A percentile compares a stretch with the other conserved stretches of the same genome.
These are phyloP conservation scores for Silene latifolia DNA, from an alignment of 148 eudicot species.

Conservation along the genomic window DNA sequence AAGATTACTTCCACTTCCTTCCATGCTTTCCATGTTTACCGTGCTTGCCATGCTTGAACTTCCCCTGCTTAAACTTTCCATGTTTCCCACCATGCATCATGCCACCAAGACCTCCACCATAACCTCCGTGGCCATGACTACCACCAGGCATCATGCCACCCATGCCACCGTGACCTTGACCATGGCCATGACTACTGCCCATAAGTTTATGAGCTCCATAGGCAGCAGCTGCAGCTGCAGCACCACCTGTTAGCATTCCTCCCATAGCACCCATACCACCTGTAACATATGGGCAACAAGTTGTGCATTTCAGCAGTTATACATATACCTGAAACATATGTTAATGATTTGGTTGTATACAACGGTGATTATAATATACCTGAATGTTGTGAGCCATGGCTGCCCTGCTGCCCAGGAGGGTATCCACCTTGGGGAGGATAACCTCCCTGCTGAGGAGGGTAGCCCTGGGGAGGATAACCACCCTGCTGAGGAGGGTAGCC, in stretches of 20 bases:
- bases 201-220: conserved; percentile 45
- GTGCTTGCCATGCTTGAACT: conserved; percentile 38
- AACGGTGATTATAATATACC: conserved; percentile 26
- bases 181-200: conserved; percentile 23
- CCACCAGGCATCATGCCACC: conserved; percentile 12
- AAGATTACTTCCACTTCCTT: conserved; percentile 68
- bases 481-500: conserved; percentile 28
- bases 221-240: conserved; percentile 61
- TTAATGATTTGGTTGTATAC: no score
- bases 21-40: conserved; percentile 37
- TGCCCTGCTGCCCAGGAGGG: conserved; percentile 35
- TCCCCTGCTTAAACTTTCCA: conserved; percentile 49
- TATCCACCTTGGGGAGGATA: conserved; percentile 47
- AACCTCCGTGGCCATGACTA: conserved; percentile 20
- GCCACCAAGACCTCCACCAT: conserved; percentile 36
- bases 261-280: conserved; percentile 36
- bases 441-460: conserved; percentile 35
- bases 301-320: background rate
- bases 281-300: background rate
- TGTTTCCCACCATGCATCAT: conserved; percentile 33
- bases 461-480: conserved; percentile 44
- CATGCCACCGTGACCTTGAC: conserved; percentile 14
- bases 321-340: no score
- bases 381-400: conserved; percentile 33
- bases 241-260: conserved; percentile 56